Conservation (phyloP, 148 eudicot species). For the Drosera capensis region DNA sequence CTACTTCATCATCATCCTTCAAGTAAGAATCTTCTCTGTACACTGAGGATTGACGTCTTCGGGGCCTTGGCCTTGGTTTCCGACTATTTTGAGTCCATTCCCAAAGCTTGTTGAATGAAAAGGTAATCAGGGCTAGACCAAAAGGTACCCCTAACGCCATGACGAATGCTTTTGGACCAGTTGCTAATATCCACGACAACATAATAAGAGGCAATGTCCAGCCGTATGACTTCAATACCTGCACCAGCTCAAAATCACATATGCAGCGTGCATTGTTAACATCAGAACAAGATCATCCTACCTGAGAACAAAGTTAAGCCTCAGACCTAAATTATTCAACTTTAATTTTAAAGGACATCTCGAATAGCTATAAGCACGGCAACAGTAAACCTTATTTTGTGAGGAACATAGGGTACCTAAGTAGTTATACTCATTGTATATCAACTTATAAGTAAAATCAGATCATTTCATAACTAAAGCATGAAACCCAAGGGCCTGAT, state of each 20-base stretch:
- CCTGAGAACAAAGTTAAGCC: no score
- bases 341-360: no score
- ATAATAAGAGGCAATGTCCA: conserved; percentile 49
- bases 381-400: no score
- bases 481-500: no score
- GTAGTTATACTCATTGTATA: no score
- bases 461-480: no score
- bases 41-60: conserved; percentile 10
- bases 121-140: conserved; percentile 38
- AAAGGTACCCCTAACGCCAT: conserved; percentile 42
- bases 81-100: conserved; percentile 12
- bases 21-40: conserved; percentile 3
- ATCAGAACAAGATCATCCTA: background rate
- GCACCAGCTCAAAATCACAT: conserved; percentile 12
- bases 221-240: conserved; percentile 65
- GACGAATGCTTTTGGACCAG: conserved; percentile 80
- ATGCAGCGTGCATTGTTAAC: background rate
- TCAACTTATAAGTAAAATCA: no score
- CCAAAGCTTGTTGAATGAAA: conserved; percentile 33
- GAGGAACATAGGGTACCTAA: no score
- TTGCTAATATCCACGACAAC: conserved; percentile 39
- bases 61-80: conserved; percentile 10
- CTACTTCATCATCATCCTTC: conserved; percentile 17
- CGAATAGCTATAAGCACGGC: no score
- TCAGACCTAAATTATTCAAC: no score